Base-by-base conservation (phyloP, 768 basidiomycete species). In the Russula ochroleuca region DNA sequence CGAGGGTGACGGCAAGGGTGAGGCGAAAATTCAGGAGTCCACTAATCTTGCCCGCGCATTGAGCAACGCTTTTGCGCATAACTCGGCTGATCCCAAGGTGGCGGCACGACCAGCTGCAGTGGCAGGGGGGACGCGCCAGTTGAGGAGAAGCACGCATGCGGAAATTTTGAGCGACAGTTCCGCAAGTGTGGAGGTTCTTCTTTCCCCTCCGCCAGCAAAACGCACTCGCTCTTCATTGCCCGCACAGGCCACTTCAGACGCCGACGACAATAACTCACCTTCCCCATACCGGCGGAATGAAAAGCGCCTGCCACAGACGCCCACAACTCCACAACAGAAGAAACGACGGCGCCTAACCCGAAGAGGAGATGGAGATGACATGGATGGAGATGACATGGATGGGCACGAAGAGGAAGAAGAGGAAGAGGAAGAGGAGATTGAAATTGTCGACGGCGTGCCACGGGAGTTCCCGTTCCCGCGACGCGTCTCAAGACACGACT, bases 61-160 rank as follows among this genome's bases (percentile, higher is more conserved):
- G n/a, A 38, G 51, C 38, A 21, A 25, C 1, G 63, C 63, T 14
- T 64, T 64, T 23, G 47, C 57, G 3, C 51, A 54, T 23, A 59
- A 59, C 37, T 64, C 57, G 19, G 35, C 52, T 33, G 15, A 64
- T 41, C 63, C 52, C 5, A 38, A 41, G 2, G 63, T 64, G n/a
- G 2, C 17, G 2, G 28, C 38, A 13, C 15, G 13, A n/a, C 13
- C 28, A 21, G 38, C 21, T 11, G 14, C 57, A 10, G 9, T 5
- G 17, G 14, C 31, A 14, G 43, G n/a, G n/a, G 31, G 62, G 14
- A 25, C 37, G 19, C 37, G 31, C 3, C 40, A 19, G 2, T 48
- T 14, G 23, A 49, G 28, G 25, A 53, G 28, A 19, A 54, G 43
- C 28, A 28, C 5, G n/a, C 38, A 31, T 13, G 57, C 40, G 21